Conservation (phyloP, 371 early-diverging fungal genomes). For the Lichtheimia corymbifera region DNA sequence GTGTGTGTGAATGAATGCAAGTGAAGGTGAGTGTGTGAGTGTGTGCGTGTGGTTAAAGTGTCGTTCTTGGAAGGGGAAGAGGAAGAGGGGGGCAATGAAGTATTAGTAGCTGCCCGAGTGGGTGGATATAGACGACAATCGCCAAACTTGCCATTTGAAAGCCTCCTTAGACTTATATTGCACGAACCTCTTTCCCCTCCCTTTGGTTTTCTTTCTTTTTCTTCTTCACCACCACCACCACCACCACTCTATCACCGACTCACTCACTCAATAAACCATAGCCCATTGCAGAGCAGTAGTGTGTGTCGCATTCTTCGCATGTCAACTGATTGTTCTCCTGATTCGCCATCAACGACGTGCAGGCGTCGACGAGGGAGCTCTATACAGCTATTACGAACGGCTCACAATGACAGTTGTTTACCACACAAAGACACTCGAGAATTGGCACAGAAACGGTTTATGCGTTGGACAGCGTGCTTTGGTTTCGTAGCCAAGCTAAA, state of each 20-base stretch:
- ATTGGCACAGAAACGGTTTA: slow-evolving; percentile 10
- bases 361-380: slow-evolving; percentile 1
- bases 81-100: no score
- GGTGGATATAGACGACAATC: no score
- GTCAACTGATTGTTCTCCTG: no score
- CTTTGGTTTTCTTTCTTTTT: slow-evolving; percentile 6
- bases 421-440: neutral
- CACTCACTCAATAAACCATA: no score
- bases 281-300: no score
- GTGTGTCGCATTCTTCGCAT: no score
- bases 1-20: neutral
- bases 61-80: neutral
- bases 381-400: slow-evolving; percentile 1
- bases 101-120: no score
- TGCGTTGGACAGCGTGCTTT: slow-evolving; percentile 24
- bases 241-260: no score
- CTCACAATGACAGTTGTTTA: slow-evolving; percentile 7
- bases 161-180: slow-evolving; percentile 7
- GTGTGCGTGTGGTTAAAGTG: neutral
- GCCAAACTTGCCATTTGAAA: neutral
- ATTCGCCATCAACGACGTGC: neutral
- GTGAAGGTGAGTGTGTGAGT: neutral
- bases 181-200: neutral
- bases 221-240: neutral
- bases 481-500: slow-evolving; percentile 21